Base-by-base conservation (phyloP, 2,329 filamentous ascomycete species). In the Cryphonectria japonica region DNA sequence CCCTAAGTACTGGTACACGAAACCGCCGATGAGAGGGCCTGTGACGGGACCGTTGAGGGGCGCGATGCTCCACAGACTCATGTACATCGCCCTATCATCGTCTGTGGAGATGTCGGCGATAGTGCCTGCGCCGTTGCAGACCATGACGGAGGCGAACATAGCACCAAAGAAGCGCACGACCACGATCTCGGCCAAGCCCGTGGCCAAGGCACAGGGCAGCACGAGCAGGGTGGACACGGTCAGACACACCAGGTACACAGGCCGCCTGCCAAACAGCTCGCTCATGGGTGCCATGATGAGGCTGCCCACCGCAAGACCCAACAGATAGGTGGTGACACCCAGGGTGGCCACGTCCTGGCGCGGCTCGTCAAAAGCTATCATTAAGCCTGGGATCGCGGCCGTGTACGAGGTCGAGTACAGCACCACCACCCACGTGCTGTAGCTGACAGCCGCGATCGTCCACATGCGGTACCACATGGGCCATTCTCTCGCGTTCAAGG, bases 101-200 rank as follows among this genome's bases (percentile, higher is more conserved):
- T 95, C 93, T 19, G 87, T 86, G n/a, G 93, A 90, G 66, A 97
- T 91, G 79, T 98, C 95, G 39, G 92, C 90, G 14, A 97, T 88
- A 9, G 91, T 93, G 2, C 94, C 95, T 0, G 94, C 93, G 1
- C 92, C 89, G 78, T 97, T 97, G 16, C 90, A 89, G 37, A 97
- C 90, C 88, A 97, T 92, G 59, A 92, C 93, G 7, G 93, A 88
- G 3, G 77, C 78, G n/a, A 79, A 79, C 0, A 79, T 8, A 6
- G 77, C 77, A 81, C 88, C 91, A 73, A 95, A 88, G 78, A 93
- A 94, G 8, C 93, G 84, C 54, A 91, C 84, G 0, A 91, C 82
- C 16, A 95, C 84, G 67, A 95, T 86, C 57, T 88, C 86, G 1
- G 83, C 82, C 0, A 94, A 82, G 22, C 89, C 90, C 46, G 86